These are phyloP conservation scores for Saraca asoca DNA, from an alignment of 331 rosid genomes.

Conservation along the genomic window DNA sequence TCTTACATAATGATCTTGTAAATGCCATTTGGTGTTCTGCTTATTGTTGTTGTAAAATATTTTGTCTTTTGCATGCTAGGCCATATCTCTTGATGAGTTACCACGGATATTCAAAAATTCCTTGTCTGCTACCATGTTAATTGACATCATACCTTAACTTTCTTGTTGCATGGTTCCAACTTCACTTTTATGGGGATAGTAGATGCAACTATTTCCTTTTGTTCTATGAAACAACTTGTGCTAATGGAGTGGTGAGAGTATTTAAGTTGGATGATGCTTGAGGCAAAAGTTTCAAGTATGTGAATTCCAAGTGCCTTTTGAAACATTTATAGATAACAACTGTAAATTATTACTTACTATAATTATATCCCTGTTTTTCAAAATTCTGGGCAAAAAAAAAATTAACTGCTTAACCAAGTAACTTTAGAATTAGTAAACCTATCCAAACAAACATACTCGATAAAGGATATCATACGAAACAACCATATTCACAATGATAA, in stretches of 20 bases:
- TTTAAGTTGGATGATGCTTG: constrained; percentile 92
- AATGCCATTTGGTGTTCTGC: too few species aligned
- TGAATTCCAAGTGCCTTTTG: constrained; percentile 41
- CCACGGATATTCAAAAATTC: constrained; percentile 86
- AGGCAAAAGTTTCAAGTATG: constrained; percentile 96
- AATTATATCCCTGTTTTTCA: too few species aligned
- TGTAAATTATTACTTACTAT: too few species aligned
- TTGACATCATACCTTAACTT: constrained; percentile 55
- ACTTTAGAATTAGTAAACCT: background rate
- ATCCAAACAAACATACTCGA: constrained; percentile 8
- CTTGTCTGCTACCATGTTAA: constrained; percentile 62
- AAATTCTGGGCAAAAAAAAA: background rate
- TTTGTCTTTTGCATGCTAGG: constrained; percentile 53
- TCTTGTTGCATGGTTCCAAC: background rate
- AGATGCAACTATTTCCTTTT: constrained; percentile 13
- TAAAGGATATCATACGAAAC: background rate
- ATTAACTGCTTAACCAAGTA: background rate
- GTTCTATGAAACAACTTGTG: constrained; percentile 66
- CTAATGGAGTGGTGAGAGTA: constrained; percentile 89
- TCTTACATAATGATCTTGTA: too few species aligned
- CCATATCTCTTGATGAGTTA: constrained; percentile 60
- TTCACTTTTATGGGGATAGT: constrained; percentile 24
- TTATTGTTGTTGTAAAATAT: too few species aligned
- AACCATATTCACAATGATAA: constrained; percentile 9
- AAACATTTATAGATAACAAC: constrained; percentile 5